These are phyloP conservation scores for Cryptosporidium baileyi DNA, from an alignment of 169 alveolate species.

Conservation along the genomic window DNA sequence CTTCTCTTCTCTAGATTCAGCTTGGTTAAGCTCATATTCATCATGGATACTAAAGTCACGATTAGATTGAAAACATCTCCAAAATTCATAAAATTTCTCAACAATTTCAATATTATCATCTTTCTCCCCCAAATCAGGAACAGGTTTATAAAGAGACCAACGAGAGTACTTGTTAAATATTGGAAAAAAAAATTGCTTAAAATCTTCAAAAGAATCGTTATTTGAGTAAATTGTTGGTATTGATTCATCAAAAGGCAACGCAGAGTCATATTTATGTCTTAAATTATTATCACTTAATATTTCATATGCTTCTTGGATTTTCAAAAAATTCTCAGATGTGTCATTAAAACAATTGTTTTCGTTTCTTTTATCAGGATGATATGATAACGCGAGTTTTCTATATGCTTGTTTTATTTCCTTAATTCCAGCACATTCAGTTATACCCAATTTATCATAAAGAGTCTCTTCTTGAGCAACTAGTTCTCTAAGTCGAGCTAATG, in stretches of 20 bases:
- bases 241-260: conserved; percentile 91
- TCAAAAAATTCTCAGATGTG: conserved; percentile 76
- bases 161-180: conserved; percentile 81
- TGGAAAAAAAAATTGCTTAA: conserved; percentile 78
- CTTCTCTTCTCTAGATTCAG: conserved; percentile 91
- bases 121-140: conserved; percentile 88
- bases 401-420: conserved; percentile 79
- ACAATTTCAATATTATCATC: conserved; percentile 84
- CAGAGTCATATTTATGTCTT: conserved; percentile 90
- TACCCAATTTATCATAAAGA: conserved; percentile 75
- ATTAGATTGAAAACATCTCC: conserved; percentile 89
- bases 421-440: conserved; percentile 70
- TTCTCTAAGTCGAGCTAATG: conserved; percentile 29
- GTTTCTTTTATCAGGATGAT: conserved; percentile 81
- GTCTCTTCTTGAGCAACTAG: conserved; percentile 24
- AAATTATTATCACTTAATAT: conserved; percentile 85
- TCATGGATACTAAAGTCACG: conserved; percentile 90
- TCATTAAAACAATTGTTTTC: conserved; percentile 17
- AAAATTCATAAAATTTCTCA: conserved; percentile 87
- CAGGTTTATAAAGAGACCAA: conserved; percentile 91
- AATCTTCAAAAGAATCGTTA: conserved; percentile 78
- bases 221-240: conserved; percentile 85
- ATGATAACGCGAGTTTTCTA: conserved; percentile 71
- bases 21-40: conserved; percentile 89
- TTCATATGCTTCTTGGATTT: conserved; percentile 91